Evolutionary conservation across 768 basidiomycete species (phyloP).

Genomic region (Botryobasidium botryosum): DNA sequence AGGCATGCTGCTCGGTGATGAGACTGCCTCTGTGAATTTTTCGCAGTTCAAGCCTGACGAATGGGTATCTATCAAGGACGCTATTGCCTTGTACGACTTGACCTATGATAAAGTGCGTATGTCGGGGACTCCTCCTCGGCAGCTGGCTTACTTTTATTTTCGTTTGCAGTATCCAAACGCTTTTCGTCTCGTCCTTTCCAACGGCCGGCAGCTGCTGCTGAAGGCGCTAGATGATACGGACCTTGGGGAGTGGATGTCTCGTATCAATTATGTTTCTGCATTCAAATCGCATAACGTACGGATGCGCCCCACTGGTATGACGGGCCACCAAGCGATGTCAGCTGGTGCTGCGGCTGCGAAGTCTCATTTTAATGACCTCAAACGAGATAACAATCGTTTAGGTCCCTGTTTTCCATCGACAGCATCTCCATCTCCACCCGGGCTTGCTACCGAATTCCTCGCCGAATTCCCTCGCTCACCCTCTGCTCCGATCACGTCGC

Average conservation of each 20-base stretch:
- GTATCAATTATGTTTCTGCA: slow-evolving; percentile 85
- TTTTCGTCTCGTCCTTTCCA: slow-evolving; percentile 58
- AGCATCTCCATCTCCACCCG: neutral
- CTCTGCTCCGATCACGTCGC: neutral
- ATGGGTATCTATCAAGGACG: slow-evolving; percentile 55
- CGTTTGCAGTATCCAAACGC: slow-evolving; percentile 41
- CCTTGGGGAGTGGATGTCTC: slow-evolving; percentile 77
- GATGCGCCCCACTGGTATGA: slow-evolving; percentile 61
- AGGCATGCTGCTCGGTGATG: slow-evolving; percentile 19
- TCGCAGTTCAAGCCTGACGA: slow-evolving; percentile 56
- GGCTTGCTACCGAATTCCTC: neutral
- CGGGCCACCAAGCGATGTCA: slow-evolving; percentile 49
- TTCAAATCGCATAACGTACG: slow-evolving; percentile 74
- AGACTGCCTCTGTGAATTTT: slow-evolving; percentile 20
- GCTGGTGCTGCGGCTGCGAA: slow-evolving; percentile 76
- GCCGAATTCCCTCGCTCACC: neutral
- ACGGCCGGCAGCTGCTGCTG: slow-evolving; percentile 68
- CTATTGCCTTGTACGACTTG: slow-evolving; percentile 65
- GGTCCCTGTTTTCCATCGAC: neutral
- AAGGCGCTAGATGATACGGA: slow-evolving; percentile 53
- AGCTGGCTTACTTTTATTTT: neutral
- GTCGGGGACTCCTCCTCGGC: neutral
- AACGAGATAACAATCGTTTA: neutral
- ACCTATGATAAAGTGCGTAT: slow-evolving; percentile 54
- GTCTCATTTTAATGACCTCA: slow-evolving; percentile 48